Conservation (phyloP, 163 green algal genomes). For the Chlorella variabilis region DNA sequence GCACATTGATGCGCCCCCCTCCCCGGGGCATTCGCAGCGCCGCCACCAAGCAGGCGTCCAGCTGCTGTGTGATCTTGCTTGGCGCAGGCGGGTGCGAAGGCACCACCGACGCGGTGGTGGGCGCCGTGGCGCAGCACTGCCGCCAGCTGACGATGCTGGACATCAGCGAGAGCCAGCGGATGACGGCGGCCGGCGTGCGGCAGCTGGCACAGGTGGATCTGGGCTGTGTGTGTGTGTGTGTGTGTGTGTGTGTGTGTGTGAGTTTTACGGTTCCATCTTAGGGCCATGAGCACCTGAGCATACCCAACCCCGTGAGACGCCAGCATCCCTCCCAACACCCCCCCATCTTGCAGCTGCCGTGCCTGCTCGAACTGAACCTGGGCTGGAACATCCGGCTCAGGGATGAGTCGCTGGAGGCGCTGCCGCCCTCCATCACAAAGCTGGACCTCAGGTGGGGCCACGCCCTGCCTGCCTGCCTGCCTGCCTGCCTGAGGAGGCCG, state of each 20-base stretch:
- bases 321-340: not conserved
- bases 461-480: too few species aligned
- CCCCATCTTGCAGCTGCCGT: constrained; percentile 7
- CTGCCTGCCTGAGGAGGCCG: too few species aligned
- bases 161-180: constrained; percentile 43
- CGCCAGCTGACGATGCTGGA: constrained; percentile 36
- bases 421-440: constrained; percentile 18
- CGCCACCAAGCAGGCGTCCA: too few species aligned
- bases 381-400: constrained; percentile 48
- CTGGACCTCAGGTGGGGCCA: constrained; percentile 11
- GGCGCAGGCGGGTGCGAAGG: constrained; percentile 23
- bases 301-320: too few species aligned
- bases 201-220: constrained; percentile 2
- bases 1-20: too few species aligned
- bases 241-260: too few species aligned
- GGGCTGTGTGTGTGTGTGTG: too few species aligned
- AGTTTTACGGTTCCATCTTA: too few species aligned
- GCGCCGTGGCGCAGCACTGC: constrained; percentile 8
- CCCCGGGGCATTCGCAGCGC: too few species aligned
- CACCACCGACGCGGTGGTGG: constrained; percentile 22
- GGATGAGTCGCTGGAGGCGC: constrained; percentile 9
- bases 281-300: too few species aligned
- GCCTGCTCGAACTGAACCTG: constrained; percentile 39
- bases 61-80: too few species aligned
- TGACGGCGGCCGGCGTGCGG: constrained; percentile 18